Evolutionary conservation across 2,329 filamentous ascomycete species (phyloP), one percentile per base, ranked within the genome.

Genomic region (Exophiala spinifera): DNA sequence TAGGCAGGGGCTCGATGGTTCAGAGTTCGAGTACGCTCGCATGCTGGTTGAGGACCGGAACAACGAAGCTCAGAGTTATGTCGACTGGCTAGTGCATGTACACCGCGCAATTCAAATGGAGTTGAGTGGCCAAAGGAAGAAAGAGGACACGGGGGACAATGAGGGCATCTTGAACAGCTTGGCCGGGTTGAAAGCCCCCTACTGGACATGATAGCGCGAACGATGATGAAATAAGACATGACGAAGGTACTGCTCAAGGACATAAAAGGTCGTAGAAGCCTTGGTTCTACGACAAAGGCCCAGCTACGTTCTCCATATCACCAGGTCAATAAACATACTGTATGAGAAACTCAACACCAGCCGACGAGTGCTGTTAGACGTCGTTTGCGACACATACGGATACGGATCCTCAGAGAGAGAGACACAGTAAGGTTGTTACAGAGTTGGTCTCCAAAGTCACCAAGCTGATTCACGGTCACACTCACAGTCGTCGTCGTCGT

Each of bases 11-110:
- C 79, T 97, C 3, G 94, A 99, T 67, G 94, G 94, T 1, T 89
- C 91, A 2, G 94, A 99, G 71, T 97, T 91, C 66, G 94, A 99
- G 72, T 99, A 97, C 76, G 94, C 94, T 6, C 79, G 91, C 49
- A 78, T 95, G 73, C 73, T 99, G 62, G 85, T 96, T 28, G 94
- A 99, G 73, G 94, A 99, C 68, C 83, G 94, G 61, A 97, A 97
- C 71, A 96, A 96, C 63, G 94, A 99, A 75, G 94, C 94, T 33
- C 91, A 95, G 74, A 95, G 89, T 69, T 99, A 97, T 72, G 94
- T 97, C 31, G 94, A 99, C 74, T 99, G 94, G 94, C 78, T 99
- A 66, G 94, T 99, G 54, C 89, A 96, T 72, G 81, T 97, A 59
- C 94, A 99, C 73, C 87, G 92, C 65, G 86, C 88, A 63, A 94